Percentiles rank a stretch among this genome's conserved stretches.
phyloP scores from a whole-genome alignment of 441 rosid species.

The Flueggea neowawraea region DNA sequence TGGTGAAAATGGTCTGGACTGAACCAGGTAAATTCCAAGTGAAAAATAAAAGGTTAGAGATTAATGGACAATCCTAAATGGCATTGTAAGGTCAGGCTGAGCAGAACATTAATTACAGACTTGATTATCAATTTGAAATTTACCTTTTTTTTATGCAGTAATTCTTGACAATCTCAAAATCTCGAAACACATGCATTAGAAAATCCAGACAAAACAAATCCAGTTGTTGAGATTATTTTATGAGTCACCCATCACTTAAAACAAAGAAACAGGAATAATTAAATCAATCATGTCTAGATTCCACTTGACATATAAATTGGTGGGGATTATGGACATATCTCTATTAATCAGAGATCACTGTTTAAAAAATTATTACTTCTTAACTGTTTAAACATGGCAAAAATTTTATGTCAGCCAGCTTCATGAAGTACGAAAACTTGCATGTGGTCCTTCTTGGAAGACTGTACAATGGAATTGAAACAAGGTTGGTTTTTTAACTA shows the following conservation, averaged over 20 bases:
- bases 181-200: not conserved
- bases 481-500: slow-evolving; percentile 14
- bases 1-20: too few species aligned
- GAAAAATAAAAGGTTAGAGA: too few species aligned
- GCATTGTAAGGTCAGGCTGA: too few species aligned
- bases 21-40: too few species aligned
- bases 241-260: slow-evolving; percentile 2
- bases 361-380: too few species aligned
- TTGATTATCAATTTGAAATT: slow-evolving; percentile 13
- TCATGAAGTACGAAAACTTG: not conserved
- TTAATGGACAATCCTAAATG: too few species aligned
- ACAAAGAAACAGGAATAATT: slow-evolving; percentile 9
- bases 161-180: slow-evolving; percentile 6
- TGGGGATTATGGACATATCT: not conserved
- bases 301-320: slow-evolving; percentile 7
- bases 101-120: not conserved
- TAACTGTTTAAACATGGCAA: slow-evolving; percentile 6
- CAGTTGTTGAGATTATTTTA: slow-evolving; percentile 14
- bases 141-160: not conserved
- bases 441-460: slow-evolving; percentile 37
- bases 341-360: too few species aligned
- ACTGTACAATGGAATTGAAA: slow-evolving; percentile 13
- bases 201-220: slow-evolving; percentile 11
- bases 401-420: slow-evolving; percentile 11
- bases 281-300: slow-evolving; percentile 12